Conservation (phyloP, 2,329 filamentous ascomycete species). For the Aurifilum marmelostoma region DNA sequence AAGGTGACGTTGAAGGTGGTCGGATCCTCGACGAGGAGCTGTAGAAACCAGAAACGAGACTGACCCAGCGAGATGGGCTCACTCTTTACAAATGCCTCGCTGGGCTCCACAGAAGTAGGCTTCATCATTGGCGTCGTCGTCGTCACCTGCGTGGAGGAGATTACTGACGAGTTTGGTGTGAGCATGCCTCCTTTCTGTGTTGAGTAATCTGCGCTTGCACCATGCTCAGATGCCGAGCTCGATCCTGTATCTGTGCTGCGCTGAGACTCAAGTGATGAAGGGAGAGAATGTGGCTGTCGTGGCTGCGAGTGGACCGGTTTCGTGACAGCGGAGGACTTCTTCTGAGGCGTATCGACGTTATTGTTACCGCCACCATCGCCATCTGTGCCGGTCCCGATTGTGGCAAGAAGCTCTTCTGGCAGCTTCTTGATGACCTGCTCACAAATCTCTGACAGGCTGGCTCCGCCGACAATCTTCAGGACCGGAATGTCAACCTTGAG, state of each 20-base stretch:
- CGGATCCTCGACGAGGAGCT: constrained; percentile 39
- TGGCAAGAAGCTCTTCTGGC: constrained; percentile 16
- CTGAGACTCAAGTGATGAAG: not conserved
- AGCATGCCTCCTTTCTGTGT: not conserved
- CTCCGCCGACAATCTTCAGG: constrained; percentile 45
- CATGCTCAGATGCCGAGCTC: not conserved
- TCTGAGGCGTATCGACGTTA: not conserved
- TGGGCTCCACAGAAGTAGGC: not conserved
- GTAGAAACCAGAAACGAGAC: constrained; percentile 45
- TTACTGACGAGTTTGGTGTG: not conserved
- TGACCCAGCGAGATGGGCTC: constrained; percentile 43
- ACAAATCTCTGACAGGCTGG: constrained; percentile 20
- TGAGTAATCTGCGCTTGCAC: not conserved
- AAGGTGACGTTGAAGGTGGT: constrained; percentile 45
- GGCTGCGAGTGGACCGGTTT: constrained; percentile 5
- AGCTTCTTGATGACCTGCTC: constrained; percentile 11
- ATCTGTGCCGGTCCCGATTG: not conserved
- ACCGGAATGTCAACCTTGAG: constrained; percentile 47
- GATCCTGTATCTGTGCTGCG: not conserved
- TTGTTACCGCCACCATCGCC: not conserved
- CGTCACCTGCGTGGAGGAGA: not conserved
- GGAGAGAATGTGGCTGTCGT: not conserved
- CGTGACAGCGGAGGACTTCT: not conserved
- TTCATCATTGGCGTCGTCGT: not conserved
- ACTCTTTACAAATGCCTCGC: constrained; percentile 8